Conservation (phyloP, 2,329 filamentous ascomycete species). For the Claviceps capensis region DNA sequence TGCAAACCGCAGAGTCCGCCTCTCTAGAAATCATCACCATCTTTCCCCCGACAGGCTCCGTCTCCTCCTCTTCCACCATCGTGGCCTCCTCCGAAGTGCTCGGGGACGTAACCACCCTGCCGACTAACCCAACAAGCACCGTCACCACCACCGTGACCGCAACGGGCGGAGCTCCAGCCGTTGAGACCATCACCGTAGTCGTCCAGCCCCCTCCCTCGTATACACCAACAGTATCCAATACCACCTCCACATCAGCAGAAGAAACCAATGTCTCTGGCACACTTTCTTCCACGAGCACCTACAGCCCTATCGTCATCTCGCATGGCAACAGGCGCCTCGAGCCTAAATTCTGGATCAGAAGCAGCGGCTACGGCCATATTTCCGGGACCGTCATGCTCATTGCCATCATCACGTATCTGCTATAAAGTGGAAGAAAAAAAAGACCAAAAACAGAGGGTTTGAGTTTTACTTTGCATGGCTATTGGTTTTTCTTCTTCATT, state of each 20-base stretch:
- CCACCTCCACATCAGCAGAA: constrained; percentile 15
- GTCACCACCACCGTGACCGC: constrained; percentile 19
- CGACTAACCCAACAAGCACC: constrained; percentile 12
- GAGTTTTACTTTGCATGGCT: no score
- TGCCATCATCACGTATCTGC: constrained; percentile 18
- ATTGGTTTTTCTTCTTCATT: no score
- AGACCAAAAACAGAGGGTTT: not conserved
- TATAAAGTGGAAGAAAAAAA: constrained; percentile 12
- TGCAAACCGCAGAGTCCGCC: not conserved
- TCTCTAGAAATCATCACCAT: constrained; percentile 14
- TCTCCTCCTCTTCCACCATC: not conserved
- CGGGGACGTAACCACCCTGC: constrained; percentile 12
- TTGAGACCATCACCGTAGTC: constrained; percentile 20
- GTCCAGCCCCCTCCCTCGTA: constrained; percentile 13
- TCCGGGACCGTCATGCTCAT: constrained; percentile 24
- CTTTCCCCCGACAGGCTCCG: constrained; percentile 2
- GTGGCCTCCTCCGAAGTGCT: constrained; percentile 10
- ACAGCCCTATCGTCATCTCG: constrained; percentile 18
- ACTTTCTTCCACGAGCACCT: constrained; percentile 9
- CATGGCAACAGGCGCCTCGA: constrained; percentile 19
- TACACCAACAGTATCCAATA: constrained; percentile 17
- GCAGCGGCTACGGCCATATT: constrained; percentile 19
- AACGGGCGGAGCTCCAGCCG: constrained; percentile 14
- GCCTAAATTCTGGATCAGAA: constrained; percentile 15
- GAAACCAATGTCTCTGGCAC: constrained; percentile 8